phyloP scores from a whole-genome alignment of 768 basidiomycete genomes.

The Lactifluus hygrophoroides region DNA sequence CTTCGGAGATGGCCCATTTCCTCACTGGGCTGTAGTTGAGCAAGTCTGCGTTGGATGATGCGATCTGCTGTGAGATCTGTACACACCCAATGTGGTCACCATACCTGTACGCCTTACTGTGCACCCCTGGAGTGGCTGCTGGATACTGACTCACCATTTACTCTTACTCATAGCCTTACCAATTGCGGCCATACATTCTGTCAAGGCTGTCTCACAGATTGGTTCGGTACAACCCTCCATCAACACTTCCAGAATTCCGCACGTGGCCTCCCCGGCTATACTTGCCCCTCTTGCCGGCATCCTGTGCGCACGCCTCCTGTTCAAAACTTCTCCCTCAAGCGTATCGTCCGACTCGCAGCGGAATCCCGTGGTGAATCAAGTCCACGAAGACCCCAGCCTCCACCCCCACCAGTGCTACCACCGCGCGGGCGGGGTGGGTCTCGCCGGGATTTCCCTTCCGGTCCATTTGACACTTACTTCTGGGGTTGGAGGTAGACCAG shows the following conservation, averaged over 20 bases:
- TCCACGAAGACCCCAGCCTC: conserved; percentile 24
- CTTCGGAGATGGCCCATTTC: not conserved
- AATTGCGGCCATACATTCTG: conserved; percentile 67
- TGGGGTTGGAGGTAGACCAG: not conserved
- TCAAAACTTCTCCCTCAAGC: conserved; percentile 55
- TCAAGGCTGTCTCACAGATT: conserved; percentile 47
- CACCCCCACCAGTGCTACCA: not conserved
- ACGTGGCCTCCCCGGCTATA: conserved; percentile 32
- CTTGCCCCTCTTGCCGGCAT: conserved; percentile 60
- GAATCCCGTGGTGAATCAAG: conserved; percentile 40
- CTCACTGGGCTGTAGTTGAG: conserved; percentile 4
- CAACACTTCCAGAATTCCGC: conserved; percentile 38
- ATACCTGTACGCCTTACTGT: conserved; percentile 40
- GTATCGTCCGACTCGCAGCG: conserved; percentile 43
- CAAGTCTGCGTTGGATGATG: conserved; percentile 38
- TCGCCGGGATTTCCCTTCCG: not conserved
- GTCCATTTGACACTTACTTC: conserved; percentile 11
- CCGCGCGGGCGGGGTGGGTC: conserved; percentile 6
- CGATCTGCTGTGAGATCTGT: conserved; percentile 58
- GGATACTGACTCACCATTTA: not conserved
- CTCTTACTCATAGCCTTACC: conserved; percentile 37
- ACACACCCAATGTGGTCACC: conserved; percentile 56
- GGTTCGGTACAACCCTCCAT: conserved; percentile 40
- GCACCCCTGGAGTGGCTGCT: not conserved
- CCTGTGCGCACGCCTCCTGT: conserved; percentile 41